phyloP scores from a whole-genome alignment of 1,284 basidiomycete genomes.

The Melampsora americana region DNA sequence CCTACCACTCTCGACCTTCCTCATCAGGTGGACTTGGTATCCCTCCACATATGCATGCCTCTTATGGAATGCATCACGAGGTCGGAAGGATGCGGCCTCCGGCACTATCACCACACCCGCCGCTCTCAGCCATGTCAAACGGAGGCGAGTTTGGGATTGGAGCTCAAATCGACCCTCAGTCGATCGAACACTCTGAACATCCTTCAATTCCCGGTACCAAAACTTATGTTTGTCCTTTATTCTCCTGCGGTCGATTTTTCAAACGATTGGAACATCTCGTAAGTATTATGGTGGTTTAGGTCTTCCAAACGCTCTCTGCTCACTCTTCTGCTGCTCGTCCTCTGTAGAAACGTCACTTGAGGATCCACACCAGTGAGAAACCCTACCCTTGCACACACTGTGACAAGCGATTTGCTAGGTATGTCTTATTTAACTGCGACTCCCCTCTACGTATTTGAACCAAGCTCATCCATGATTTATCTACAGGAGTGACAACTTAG shows the following conservation, averaged over 20 bases:
- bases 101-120: slow-evolving; percentile 12
- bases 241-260: slow-evolving; percentile 75
- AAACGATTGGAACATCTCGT: slow-evolving; percentile 78
- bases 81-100: slow-evolving; percentile 46
- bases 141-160: slow-evolving; percentile 37
- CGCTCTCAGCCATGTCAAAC: slow-evolving; percentile 22
- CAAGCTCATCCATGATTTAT: background rate
- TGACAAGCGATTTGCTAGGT: slow-evolving; percentile 64
- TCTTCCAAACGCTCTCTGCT: background rate
- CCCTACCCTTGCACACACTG: slow-evolving; percentile 73
- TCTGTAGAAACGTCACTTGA: slow-evolving; percentile 66
- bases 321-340: background rate
- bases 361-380: slow-evolving; percentile 83
- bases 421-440: background rate
- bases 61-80: slow-evolving; percentile 45
- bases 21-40: slow-evolving; percentile 23
- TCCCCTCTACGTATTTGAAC: background rate
- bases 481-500: slow-evolving; percentile 72
- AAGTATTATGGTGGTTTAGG: background rate
- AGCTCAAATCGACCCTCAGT: slow-evolving; percentile 28
- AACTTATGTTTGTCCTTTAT: slow-evolving; percentile 72
- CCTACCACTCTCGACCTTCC: slow-evolving; percentile 37
- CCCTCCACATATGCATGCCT: background rate
- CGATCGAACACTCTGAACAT: slow-evolving; percentile 1
- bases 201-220: slow-evolving; percentile 56